Conservation (phyloP, 257 asterid genomes). For the Fraxinus quadrangulata region DNA sequence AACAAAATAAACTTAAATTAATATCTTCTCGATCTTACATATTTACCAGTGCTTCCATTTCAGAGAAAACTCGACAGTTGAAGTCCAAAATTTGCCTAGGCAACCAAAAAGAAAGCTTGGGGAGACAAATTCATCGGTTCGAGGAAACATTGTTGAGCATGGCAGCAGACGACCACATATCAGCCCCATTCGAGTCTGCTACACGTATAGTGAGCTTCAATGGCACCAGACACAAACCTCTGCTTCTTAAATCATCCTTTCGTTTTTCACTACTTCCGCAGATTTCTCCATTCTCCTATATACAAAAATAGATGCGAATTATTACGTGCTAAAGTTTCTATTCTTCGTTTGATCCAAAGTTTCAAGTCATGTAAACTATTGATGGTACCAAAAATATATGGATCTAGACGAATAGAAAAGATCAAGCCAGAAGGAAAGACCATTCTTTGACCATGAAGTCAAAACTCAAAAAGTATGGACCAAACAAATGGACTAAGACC, state of each 20-base stretch:
- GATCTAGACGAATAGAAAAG: neutral
- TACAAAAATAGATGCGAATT: neutral
- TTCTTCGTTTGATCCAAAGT: neutral
- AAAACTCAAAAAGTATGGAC: neutral
- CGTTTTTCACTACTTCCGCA: constrained; percentile 15
- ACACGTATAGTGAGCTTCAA: constrained; percentile 57
- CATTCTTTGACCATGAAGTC: neutral
- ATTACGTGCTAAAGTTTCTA: neutral
- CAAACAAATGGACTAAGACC: too few species aligned
- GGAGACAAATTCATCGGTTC: constrained; percentile 20
- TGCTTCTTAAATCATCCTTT: constrained; percentile 51
- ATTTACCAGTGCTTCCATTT: neutral
- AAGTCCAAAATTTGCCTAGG: neutral
- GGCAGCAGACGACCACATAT: constrained; percentile 73
- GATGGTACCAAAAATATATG: neutral
- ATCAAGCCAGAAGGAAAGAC: neutral
- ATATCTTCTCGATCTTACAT: neutral
- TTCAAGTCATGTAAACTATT: neutral
- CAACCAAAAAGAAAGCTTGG: neutral
- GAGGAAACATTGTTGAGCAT: constrained; percentile 42
- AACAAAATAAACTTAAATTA: neutral
- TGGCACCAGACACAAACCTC: constrained; percentile 82
- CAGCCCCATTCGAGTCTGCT: constrained; percentile 81
- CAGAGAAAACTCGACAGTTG: neutral
- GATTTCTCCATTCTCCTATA: constrained; percentile 39